A percentile compares a stretch with the other conserved stretches of the same genome.
phyloP scores from a whole-genome alignment of 1,284 basidiomycete species.

The Sporisorium reilianum region DNA sequence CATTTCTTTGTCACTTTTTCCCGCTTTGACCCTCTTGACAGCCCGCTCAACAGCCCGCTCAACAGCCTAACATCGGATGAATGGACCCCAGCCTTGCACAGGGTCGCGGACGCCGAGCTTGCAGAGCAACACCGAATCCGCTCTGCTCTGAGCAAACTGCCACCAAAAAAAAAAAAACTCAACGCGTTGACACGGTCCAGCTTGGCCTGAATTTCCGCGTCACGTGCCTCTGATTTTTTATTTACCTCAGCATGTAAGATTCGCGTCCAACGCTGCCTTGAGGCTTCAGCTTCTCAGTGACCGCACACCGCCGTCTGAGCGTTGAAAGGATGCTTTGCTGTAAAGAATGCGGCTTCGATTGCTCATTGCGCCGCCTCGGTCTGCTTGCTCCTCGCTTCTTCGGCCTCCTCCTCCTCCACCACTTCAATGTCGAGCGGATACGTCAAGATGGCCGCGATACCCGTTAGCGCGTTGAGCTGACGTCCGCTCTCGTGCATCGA shows the following conservation, averaged over 20 bases:
- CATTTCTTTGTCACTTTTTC: too few species aligned
- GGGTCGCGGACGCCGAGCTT: background rate
- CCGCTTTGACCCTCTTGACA: too few species aligned
- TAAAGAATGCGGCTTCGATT: background rate
- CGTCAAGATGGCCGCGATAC: constrained; percentile 93
- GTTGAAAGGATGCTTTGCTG: background rate
- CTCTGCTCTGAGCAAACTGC: background rate
- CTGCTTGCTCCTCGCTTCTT: constrained; percentile 34
- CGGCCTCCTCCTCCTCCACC: constrained; percentile 73
- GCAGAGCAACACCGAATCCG: constrained; percentile 24
- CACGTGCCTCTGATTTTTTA: constrained; percentile 12
- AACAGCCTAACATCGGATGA: background rate
- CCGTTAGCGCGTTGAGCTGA: constrained; percentile 90
- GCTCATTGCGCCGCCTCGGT: constrained; percentile 7
- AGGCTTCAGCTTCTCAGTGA: background rate
- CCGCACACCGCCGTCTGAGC: background rate
- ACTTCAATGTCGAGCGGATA: constrained; percentile 93
- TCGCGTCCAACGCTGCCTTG: too few species aligned
- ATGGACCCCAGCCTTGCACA: background rate
- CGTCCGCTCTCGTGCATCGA: constrained; percentile 97
- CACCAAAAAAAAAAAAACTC: background rate
- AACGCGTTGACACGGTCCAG: constrained; percentile 30
- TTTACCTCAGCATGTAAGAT: constrained; percentile 31
- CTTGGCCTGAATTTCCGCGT: background rate
- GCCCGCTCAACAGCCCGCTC: background rate